Evolutionary conservation across 176 grass and related monocot species (phyloP).

Genomic region (Eleusine indica): DNA sequence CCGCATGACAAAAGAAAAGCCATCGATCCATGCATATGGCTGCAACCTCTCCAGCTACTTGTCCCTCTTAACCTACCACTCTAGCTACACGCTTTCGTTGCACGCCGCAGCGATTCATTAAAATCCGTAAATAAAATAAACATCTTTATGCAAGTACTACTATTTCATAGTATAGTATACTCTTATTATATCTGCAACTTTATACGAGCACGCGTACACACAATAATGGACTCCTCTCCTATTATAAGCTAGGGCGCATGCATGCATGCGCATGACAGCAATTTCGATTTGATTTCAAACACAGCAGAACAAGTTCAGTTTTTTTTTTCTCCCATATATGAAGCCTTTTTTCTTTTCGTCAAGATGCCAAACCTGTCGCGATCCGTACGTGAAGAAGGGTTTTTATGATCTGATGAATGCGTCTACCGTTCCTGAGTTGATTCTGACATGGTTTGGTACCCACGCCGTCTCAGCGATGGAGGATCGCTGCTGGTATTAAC

Average conservation of each 20-base stretch:
- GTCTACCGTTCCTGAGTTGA: neutral
- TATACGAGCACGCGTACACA: neutral
- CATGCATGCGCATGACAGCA: neutral
- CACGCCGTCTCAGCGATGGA: neutral
- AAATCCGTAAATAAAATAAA: neutral
- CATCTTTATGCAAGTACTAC: neutral
- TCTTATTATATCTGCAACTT: neutral
- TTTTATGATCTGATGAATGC: neutral
- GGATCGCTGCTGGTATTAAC: neutral
- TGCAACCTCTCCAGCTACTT: slow-evolving; percentile 30
- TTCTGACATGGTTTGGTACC: neutral
- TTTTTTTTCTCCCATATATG: neutral
- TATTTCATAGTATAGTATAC: neutral
- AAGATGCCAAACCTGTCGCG: neutral
- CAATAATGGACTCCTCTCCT: neutral
- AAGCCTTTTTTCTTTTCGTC: neutral
- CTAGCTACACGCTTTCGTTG: neutral
- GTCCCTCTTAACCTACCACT: neutral
- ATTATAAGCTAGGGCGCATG: neutral
- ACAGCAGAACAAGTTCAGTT: neutral
- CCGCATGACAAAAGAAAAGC: slow-evolving; percentile 48
- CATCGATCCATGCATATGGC: neutral
- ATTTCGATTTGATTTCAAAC: neutral
- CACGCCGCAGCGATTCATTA: neutral
- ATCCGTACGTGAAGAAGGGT: neutral